Base-by-base conservation (phyloP, 2,329 filamentous ascomycete genomes). In the Neonectria coccinea region DNA sequence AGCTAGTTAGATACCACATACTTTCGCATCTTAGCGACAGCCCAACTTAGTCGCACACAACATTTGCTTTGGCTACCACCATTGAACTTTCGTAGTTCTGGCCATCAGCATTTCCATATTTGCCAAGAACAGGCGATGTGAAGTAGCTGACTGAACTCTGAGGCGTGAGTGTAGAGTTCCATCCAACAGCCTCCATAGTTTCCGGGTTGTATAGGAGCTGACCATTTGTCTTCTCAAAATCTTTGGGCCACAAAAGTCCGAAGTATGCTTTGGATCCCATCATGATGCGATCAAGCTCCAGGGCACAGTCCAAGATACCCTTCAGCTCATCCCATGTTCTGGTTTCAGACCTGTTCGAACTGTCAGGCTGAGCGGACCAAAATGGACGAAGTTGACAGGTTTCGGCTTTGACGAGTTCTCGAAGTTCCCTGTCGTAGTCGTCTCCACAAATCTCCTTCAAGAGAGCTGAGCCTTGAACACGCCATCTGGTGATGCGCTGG, bases 21-120 rank as follows among this genome's bases (percentile, higher is more conserved):
- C 14, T 16, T 39, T n/a, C 2, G 5, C 36, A 16, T 16, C 14
- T 39, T 39, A 16, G 33, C 1, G 25, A 31, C 9, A 1, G 3
- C 4, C n/a, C 20, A 16, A 5, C 1, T 18, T 52, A 72, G 5
- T 66, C 11, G n/a, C 70, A 72, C 1, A 69, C 52, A n/a, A 72
- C 69, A 1, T 2, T 0, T n/a, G 54, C 64, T 16, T 70, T 67
- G 25, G 5, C 7, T 1, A 71, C 14, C 2, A 66, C 5, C 29
- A 56, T 57, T 0, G 0, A 0, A 1, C 2, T 25, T 4, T 59
- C 52, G 14, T 69, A 69, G 14, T 52, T 53, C 7, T 62, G 53
- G 0, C 67, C 70, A 16, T 69, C 55, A 0, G 64, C 58, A 1
- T 64, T 69, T 3, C 66, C 67, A 0, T 1, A 0, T 20, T 69